Evolutionary conservation across 805 yeast genomes (phyloP).

Genomic region (Hanseniaspora clermontiae): DNA sequence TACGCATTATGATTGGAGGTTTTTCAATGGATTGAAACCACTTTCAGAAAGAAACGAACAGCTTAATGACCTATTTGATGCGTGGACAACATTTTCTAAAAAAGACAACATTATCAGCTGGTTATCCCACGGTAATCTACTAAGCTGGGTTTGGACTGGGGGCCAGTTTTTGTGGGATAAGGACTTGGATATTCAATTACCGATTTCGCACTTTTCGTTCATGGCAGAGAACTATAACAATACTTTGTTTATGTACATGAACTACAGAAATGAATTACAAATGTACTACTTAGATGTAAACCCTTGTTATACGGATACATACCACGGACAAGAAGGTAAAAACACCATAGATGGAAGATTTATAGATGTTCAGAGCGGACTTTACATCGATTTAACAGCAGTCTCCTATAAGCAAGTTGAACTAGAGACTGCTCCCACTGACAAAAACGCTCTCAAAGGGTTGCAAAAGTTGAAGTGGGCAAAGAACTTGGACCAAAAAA

Average conservation of each 20-base stretch:
- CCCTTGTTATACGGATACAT: constrained; percentile 31
- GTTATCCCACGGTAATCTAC: constrained; percentile 45
- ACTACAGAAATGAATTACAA: constrained; percentile 32
- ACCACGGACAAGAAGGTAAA: constrained; percentile 29
- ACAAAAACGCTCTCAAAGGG: neutral
- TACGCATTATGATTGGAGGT: constrained; percentile 43
- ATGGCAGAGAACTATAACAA: constrained; percentile 36
- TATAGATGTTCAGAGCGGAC: constrained; percentile 46
- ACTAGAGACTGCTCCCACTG: neutral
- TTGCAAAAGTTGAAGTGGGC: neutral
- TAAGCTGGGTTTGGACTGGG: constrained; percentile 50
- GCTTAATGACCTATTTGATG: constrained; percentile 33
- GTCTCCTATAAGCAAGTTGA: constrained; percentile 28
- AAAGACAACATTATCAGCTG: constrained; percentile 35
- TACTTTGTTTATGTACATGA: constrained; percentile 32
- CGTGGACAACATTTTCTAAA: constrained; percentile 36
- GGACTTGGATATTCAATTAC: constrained; percentile 44
- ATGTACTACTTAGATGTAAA: constrained; percentile 36
- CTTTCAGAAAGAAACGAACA: constrained; percentile 19
- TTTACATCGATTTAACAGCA: constrained; percentile 50
- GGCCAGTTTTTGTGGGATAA: constrained; percentile 43
- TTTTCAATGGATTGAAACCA: constrained; percentile 39
- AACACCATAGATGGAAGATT: constrained; percentile 49
- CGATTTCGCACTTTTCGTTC: constrained; percentile 31
- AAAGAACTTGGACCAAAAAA: neutral